A percentile compares a stretch with the other conserved stretches of the same genome.
phyloP scores from a whole-genome alignment of 2,329 filamentous ascomycete genomes.

The Fusarium sp. region DNA sequence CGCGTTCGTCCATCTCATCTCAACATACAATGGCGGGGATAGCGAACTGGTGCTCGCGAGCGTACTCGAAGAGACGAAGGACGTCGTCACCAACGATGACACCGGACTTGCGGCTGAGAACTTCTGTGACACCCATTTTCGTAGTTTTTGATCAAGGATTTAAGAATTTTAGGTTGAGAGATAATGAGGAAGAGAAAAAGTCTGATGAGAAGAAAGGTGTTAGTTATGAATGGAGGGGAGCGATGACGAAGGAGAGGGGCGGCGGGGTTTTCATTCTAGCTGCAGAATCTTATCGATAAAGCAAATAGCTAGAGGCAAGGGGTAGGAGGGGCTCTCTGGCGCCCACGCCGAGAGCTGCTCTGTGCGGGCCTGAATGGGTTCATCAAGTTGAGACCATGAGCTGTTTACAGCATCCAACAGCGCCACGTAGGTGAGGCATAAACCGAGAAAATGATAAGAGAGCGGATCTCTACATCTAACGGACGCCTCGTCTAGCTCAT shows the following conservation, averaged over 20 bases:
- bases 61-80: constrained; percentile 82
- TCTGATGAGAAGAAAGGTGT: constrained; percentile 41
- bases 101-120: constrained; percentile 61
- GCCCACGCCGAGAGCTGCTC: constrained; percentile 34
- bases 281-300: constrained; percentile 41
- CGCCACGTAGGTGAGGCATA: constrained; percentile 40
- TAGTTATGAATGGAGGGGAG: constrained; percentile 37
- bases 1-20: neutral
- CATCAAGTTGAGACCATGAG: constrained; percentile 37
- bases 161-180: constrained; percentile 27
- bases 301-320: constrained; percentile 28
- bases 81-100: constrained; percentile 65
- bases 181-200: constrained; percentile 21
- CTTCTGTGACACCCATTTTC: constrained; percentile 53
- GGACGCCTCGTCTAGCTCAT: constrained; percentile 28
- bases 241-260: constrained; percentile 36
- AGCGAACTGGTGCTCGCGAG: constrained; percentile 85
- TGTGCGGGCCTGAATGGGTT: constrained; percentile 39
- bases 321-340: constrained; percentile 26
- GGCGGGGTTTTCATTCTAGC: constrained; percentile 40
- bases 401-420: constrained; percentile 38
- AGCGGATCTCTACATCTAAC: constrained; percentile 31
- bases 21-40: constrained; percentile 77
- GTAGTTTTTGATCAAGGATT: constrained; percentile 38
- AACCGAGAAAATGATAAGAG: constrained; percentile 32